A percentile compares a stretch with the other conserved stretches of the same genome.
phyloP scores from a whole-genome alignment of 2,329 filamentous ascomycete genomes.

The Penicillium psychrosexuale region DNA sequence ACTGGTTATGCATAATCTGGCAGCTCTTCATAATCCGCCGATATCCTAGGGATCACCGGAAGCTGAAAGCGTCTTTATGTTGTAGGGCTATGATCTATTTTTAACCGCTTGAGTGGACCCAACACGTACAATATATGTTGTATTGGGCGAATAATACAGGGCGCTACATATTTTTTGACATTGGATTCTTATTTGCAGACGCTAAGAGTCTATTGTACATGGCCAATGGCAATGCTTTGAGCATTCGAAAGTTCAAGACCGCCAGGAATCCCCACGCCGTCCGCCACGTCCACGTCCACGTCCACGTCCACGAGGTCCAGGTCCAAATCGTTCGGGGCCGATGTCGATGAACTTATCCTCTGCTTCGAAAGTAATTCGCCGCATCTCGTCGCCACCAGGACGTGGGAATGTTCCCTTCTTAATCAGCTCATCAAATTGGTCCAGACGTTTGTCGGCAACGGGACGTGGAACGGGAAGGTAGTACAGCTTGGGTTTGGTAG shows the following conservation, averaged over 20 bases:
- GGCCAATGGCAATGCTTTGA: slow-evolving; percentile 1
- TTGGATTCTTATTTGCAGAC: not conserved
- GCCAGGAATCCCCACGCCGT: slow-evolving; percentile 25
- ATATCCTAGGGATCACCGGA: not conserved
- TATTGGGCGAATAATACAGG: not conserved
- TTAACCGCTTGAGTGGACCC: not conserved
- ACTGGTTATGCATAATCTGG: not conserved
- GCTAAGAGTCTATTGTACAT: slow-evolving; percentile 14
- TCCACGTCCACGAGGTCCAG: slow-evolving; percentile 30
- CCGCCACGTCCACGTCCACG: slow-evolving; percentile 37
- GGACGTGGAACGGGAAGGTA: slow-evolving; percentile 64
- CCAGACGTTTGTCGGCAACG: slow-evolving; percentile 63
- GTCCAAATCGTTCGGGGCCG: slow-evolving; percentile 57
- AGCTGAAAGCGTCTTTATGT: not conserved
- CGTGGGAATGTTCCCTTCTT: slow-evolving; percentile 38
- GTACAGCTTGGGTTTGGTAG: slow-evolving; percentile 62
- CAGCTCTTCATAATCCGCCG: not conserved
- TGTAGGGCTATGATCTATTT: slow-evolving; percentile 6
- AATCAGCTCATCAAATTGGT: slow-evolving; percentile 51
- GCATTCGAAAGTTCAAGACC: slow-evolving; percentile 21
- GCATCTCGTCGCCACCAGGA: slow-evolving; percentile 53
- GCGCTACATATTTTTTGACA: no score
- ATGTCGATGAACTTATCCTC: slow-evolving; percentile 66
- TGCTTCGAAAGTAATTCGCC: slow-evolving; percentile 71
- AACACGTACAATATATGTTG: not conserved